Evolutionary conservation across 176 grass and related monocot genomes (phyloP), one percentile per base, ranked within the genome.

Genomic region (Avena insularis): DNA sequence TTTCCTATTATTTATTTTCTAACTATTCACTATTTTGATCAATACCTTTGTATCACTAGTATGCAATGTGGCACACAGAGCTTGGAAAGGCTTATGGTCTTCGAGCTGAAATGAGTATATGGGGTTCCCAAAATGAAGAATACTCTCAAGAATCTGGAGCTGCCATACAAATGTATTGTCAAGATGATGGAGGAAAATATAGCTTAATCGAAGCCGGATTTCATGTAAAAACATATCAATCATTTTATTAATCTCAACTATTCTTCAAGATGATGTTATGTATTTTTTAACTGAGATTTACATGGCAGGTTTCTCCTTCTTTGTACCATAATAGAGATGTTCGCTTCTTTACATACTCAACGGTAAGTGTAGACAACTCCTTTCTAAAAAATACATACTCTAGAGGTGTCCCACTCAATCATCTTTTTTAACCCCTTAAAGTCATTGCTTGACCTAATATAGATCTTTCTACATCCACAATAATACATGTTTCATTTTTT

Each of bases 271-370:
- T 17, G 53, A 55, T 55, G 53, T 14, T 55, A 55, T 55, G 14
- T 55, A 55, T 55, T 48, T 17, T 55, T 55, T 55, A 17, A 55
- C 53, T 35, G 12, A 11, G 8, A 1, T 77, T 35, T 55, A 17
- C 2, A 14, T 73, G 80, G n/a, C 81, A 90, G 84, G 79, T 87
- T 57, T 14, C 17, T 53, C 79, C 79, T 16, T 8, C 56, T 35
- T 38, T 82, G 23, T 87, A 90, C 31, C 43, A 71, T 20, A 63
- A 87, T 36, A 60, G 17, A 12, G 84, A 90, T 56, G 47, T 83
- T 1, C 84, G 27, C 49, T 90, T 90, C 89, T 90, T 86, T 59
- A 83, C 79, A 57, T 82, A 83, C 51, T 90, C 71, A 84, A 85
- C 73, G 4, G 89, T 90, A 83, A 90, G 89, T 64, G 25, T 40